Evolutionary conservation across 345 rosid species (phyloP).

Genomic region (Populus pruinosa): DNA sequence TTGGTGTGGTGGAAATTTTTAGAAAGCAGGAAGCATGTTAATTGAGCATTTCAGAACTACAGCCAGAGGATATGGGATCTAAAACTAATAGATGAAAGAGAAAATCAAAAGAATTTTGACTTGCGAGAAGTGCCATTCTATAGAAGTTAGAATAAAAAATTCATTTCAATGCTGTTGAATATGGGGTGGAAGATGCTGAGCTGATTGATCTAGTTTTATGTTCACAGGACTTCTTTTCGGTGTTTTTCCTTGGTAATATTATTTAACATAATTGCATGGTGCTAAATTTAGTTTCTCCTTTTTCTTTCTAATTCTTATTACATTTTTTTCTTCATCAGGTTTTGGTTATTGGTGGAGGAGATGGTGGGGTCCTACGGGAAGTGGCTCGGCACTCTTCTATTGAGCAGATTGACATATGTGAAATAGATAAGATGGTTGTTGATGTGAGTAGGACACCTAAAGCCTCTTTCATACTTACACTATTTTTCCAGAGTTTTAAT

Average conservation of each 20-base stretch:
- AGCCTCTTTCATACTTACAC: not conserved
- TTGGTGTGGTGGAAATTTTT: not conserved
- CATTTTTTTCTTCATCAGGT: conserved; percentile 42
- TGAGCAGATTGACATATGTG: conserved; percentile 87
- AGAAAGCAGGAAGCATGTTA: not conserved
- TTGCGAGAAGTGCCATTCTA: not conserved
- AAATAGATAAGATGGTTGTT: conserved; percentile 93
- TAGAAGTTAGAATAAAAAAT: not conserved
- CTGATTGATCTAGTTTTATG: not conserved
- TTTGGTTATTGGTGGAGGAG: conserved; percentile 96
- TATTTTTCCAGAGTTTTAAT: not conserved
- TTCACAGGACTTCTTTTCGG: not conserved
- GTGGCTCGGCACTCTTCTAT: conserved; percentile 83
- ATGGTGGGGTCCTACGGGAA: conserved; percentile 90
- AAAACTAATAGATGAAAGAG: not conserved
- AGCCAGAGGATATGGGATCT: not conserved
- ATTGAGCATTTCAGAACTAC: not conserved
- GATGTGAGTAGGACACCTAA: conserved; percentile 58
- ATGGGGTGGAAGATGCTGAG: not conserved
- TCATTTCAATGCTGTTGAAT: not conserved
- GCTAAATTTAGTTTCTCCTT: not conserved
- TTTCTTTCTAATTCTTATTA: not conserved
- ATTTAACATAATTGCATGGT: not conserved
- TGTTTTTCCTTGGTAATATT: not conserved
- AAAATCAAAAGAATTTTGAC: not conserved